A percentile compares a stretch with the other conserved stretches of the same genome.
These are phyloP conservation scores for Epichloe aotearoae DNA, from an alignment of 2,329 filamentous ascomycete genomes.

Conservation along the genomic window DNA sequence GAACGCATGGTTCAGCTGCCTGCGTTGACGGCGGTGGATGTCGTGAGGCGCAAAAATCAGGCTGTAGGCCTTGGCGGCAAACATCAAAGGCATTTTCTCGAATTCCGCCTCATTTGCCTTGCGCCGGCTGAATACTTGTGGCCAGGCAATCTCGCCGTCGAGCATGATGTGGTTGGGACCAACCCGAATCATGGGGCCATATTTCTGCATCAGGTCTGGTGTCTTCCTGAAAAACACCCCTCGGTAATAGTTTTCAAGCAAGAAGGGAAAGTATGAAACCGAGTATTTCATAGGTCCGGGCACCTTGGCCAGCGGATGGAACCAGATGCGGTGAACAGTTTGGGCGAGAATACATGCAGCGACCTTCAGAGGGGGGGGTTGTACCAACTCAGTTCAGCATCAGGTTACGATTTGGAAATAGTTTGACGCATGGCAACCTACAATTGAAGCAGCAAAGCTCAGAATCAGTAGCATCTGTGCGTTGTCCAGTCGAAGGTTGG, in stretches of 20 bases:
- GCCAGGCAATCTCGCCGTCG: conserved; percentile 20
- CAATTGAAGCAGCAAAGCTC: neutral
- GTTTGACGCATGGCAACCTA: neutral
- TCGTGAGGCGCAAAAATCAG: conserved; percentile 8
- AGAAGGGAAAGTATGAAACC: conserved; percentile 9
- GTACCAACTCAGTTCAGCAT: neutral
- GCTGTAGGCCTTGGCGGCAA: conserved; percentile 6
- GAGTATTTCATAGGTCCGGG: conserved; percentile 15
- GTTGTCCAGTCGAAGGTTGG: neutral
- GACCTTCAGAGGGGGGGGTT: neutral
- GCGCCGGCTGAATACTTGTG: conserved; percentile 17
- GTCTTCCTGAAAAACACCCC: conserved; percentile 11
- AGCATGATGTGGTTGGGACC: conserved; percentile 27
- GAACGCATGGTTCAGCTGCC: conserved; percentile 18
- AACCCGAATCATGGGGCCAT: conserved; percentile 26
- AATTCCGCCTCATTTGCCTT: conserved; percentile 10
- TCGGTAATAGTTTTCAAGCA: conserved; percentile 9
- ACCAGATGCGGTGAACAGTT: conserved; percentile 13
- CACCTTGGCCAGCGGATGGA: conserved; percentile 18
- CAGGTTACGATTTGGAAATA: neutral
- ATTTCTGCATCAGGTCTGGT: conserved; percentile 12
- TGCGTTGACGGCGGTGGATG: conserved; percentile 11
- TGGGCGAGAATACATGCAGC: conserved; percentile 3
- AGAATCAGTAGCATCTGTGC: neutral
- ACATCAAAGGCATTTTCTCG: conserved; percentile 1